Evolutionary conservation across 768 basidiomycete genomes (phyloP).

Genomic region (Harrya chromipes): DNA sequence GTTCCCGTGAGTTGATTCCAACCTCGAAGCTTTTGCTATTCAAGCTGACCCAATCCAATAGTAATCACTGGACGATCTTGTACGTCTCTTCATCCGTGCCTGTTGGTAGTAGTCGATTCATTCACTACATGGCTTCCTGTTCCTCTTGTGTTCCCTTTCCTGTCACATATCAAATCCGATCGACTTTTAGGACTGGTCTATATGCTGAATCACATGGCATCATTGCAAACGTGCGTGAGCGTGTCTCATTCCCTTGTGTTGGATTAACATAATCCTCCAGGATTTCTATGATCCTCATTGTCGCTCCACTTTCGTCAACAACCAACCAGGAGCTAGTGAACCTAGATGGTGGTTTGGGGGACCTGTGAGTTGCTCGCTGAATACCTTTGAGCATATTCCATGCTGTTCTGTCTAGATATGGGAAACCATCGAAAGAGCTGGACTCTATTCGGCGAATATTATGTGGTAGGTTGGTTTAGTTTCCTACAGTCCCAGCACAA

Average conservation of each 20-base stretch:
- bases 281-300: constrained; percentile 78
- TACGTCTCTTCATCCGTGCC: constrained; percentile 32
- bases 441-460: constrained; percentile 71
- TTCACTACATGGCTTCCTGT: background rate
- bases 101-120: background rate
- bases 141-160: no score
- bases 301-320: constrained; percentile 62
- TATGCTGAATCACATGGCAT: constrained; percentile 87
- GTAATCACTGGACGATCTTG: constrained; percentile 89
- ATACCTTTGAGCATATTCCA: background rate
- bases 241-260: background rate
- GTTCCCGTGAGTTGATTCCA: constrained; percentile 63
- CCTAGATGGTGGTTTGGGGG: constrained; percentile 84
- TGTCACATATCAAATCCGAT: background rate
- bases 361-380: constrained; percentile 49
- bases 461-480: constrained; percentile 67
- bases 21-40: background rate
- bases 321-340: constrained; percentile 53
- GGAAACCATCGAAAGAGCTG: constrained; percentile 79
- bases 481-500: background rate
- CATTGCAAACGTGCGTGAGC: constrained; percentile 65
- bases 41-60: constrained; percentile 24
- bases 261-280: constrained; percentile 34
- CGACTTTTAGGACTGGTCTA: constrained; percentile 69
- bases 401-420: constrained; percentile 58